phyloP scores from a whole-genome alignment of 2,329 filamentous ascomycete species.

The Cercospora janseana region DNA sequence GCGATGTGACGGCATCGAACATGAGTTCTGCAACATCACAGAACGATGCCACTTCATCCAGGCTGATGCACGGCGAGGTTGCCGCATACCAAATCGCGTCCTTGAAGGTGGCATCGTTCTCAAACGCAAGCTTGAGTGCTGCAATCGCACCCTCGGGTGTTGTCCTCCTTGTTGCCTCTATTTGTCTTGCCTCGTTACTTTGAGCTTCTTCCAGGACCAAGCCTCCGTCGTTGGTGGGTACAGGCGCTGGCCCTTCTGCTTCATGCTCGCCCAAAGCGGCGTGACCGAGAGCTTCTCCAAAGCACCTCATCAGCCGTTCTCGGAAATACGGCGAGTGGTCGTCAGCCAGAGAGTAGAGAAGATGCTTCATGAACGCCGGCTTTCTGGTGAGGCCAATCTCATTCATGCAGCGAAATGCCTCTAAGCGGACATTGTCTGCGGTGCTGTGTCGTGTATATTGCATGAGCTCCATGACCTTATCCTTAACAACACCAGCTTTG shows the following conservation, averaged over 20 bases:
- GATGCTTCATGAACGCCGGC: conserved; percentile 54
- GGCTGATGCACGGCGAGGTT: conserved; percentile 49
- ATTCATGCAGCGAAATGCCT: conserved; percentile 58
- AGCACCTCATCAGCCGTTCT: conserved; percentile 50
- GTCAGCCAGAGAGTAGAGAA: conserved; percentile 56
- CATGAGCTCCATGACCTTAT: conserved; percentile 57
- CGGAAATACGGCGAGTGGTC: conserved; percentile 60
- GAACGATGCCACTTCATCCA: conserved; percentile 56
- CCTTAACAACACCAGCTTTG: conserved; percentile 52
- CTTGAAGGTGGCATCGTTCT: conserved; percentile 50
- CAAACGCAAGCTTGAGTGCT: conserved; percentile 56
- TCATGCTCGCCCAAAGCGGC: conserved; percentile 57
- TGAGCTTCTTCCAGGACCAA: conserved; percentile 60
- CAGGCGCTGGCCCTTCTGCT: conserved; percentile 33
- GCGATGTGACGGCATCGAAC: conserved; percentile 53
- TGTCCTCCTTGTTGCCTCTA: conserved; percentile 53
- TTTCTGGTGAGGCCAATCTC: conserved; percentile 55
- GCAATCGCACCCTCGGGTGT: conserved; percentile 59
- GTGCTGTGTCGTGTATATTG: conserved; percentile 61
- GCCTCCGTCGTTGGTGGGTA: conserved; percentile 40
- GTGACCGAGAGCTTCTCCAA: conserved; percentile 57
- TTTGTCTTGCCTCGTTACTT: conserved; percentile 51
- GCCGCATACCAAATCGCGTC: conserved; percentile 58
- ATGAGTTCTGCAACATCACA: conserved; percentile 58
- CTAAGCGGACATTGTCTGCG: conserved; percentile 58